Conservation (phyloP, 2,329 filamentous ascomycete genomes). For the Fusarium sp. region DNA sequence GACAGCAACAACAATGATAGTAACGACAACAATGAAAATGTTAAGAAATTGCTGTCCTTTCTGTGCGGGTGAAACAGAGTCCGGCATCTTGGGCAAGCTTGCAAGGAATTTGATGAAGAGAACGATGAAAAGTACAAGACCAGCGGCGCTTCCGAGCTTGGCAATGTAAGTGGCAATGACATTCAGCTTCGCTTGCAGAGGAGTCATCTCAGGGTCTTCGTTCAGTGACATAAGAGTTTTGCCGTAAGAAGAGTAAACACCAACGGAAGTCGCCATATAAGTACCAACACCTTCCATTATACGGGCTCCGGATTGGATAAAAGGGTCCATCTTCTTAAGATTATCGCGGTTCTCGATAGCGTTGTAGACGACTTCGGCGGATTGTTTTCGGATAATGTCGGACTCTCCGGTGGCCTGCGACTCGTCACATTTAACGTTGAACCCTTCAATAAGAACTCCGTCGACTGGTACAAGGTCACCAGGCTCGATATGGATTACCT, state of each 20-base stretch:
- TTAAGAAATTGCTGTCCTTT: slow-evolving; percentile 84
- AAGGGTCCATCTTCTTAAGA: slow-evolving; percentile 80
- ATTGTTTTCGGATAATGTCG: slow-evolving; percentile 76
- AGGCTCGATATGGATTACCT: slow-evolving; percentile 78
- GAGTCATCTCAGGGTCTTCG: slow-evolving; percentile 79
- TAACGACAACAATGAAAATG: slow-evolving; percentile 82
- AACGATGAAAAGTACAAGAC: slow-evolving; percentile 83
- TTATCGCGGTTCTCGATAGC: slow-evolving; percentile 75
- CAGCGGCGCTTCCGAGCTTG: slow-evolving; percentile 80
- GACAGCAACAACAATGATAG: slow-evolving; percentile 83
- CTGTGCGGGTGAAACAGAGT: slow-evolving; percentile 67
- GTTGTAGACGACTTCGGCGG: slow-evolving; percentile 74
- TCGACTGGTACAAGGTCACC: slow-evolving; percentile 81
- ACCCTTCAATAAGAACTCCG: slow-evolving; percentile 77
- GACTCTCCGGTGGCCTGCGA: slow-evolving; percentile 84
- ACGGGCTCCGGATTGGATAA: slow-evolving; percentile 85
- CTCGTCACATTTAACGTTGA: slow-evolving; percentile 81
- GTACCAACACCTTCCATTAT: slow-evolving; percentile 83
- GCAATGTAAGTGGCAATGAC: slow-evolving; percentile 81
- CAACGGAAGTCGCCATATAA: slow-evolving; percentile 79
- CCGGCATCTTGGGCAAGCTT: slow-evolving; percentile 64
- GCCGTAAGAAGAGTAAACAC: slow-evolving; percentile 79
- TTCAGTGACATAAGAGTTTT: slow-evolving; percentile 80
- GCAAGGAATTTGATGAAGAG: slow-evolving; percentile 88
- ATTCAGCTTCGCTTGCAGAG: slow-evolving; percentile 80